Conservation (phyloP, 805 yeast genomes). For the Metschnikowia kofuensis region DNA sequence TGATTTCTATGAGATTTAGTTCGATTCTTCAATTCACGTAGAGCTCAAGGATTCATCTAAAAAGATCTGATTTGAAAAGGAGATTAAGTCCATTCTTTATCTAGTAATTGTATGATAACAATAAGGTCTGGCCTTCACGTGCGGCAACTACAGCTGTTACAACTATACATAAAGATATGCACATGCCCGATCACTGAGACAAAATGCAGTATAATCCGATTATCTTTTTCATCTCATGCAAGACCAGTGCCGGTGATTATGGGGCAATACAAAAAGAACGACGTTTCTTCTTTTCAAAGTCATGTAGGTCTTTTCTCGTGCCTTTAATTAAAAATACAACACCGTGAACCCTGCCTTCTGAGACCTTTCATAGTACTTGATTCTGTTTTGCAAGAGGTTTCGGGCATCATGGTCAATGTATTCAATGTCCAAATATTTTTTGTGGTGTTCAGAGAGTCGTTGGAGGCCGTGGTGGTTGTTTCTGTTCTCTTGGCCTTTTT, state of each 20-base stretch:
- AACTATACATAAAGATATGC: background rate
- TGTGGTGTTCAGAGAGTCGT: conserved; percentile 87
- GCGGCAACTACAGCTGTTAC: no score
- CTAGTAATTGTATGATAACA: no score
- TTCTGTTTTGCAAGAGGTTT: background rate
- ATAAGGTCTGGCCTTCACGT: no score
- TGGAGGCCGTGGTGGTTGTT: conserved; percentile 89
- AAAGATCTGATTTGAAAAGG: no score
- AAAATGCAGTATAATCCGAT: background rate
- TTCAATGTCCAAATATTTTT: conserved; percentile 78
- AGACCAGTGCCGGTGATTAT: background rate
- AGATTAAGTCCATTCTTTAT: no score
- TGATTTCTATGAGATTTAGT: no score
- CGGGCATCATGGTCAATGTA: conserved; percentile 45
- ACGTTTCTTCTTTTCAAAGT: background rate
- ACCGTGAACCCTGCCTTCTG: background rate
- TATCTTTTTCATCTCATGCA: background rate
- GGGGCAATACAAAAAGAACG: background rate
- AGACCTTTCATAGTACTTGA: background rate
- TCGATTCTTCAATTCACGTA: no score
- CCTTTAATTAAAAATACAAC: background rate
- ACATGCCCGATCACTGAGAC: background rate
- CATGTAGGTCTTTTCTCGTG: background rate
- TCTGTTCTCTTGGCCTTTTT: conserved; percentile 90
- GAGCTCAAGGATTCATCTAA: no score